These are phyloP conservation scores for Insectozyma bohioensis DNA, from an alignment of 1,139 yeast species.

Conservation along the genomic window DNA sequence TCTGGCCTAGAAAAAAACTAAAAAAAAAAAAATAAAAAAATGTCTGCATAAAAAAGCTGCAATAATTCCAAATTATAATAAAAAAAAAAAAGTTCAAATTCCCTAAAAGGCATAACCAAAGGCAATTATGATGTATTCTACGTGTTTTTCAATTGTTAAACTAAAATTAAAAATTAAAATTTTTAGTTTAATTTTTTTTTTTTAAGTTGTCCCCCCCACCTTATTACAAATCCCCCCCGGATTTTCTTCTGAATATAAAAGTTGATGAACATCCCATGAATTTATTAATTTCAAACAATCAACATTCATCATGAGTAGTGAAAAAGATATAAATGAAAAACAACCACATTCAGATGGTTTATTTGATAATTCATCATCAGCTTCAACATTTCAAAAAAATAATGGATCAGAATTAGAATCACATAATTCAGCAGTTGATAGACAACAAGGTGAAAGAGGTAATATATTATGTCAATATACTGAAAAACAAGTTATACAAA, in stretches of 20 bases:
- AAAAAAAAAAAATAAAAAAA: too few relatives aligned
- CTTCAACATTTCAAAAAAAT: constrained; percentile 21
- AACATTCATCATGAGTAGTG: constrained; percentile 1
- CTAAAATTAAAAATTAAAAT: too few relatives aligned
- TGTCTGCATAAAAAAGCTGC: too few relatives aligned
- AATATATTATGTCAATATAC: constrained; percentile 65
- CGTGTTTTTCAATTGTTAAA: too few relatives aligned
- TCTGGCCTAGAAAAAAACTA: too few relatives aligned
- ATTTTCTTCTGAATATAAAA: background rate
- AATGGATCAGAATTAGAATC: constrained; percentile 27
- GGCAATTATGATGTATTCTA: too few relatives aligned
- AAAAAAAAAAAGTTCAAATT: too few relatives aligned
- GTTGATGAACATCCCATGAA: background rate
- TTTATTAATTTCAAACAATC: background rate
- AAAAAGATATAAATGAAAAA: background rate
- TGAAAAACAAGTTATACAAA: constrained; percentile 62
- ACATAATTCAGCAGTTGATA: constrained; percentile 22
- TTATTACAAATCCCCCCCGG: too few relatives aligned
- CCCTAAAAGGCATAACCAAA: too few relatives aligned
- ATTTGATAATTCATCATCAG: constrained; percentile 21
- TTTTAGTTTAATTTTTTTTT: too few relatives aligned
- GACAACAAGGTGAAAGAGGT: constrained; percentile 35
- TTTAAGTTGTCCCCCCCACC: background rate
- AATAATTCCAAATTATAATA: too few relatives aligned
- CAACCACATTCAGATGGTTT: constrained; percentile 17